Base-by-base conservation (phyloP, 1,139 yeast genomes). In the Taphrina sp. region DNA sequence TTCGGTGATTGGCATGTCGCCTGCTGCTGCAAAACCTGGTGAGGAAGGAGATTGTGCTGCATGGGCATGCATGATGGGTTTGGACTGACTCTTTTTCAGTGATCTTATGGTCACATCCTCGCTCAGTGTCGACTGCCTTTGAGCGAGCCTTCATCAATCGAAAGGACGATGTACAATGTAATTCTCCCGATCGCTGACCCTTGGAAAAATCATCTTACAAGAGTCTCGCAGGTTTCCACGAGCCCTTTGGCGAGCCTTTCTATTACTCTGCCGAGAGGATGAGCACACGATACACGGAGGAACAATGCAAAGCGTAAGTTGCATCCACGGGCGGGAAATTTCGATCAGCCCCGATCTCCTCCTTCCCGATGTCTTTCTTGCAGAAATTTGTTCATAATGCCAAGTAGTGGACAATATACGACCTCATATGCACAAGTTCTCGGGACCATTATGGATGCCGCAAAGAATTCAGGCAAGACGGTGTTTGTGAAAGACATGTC, bases 401-500 rank as follows among this genome's bases (percentile, higher is more conserved):
- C 20, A 26, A 43, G 47, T 33, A 49, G 54, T 34, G 54, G 54
- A 7, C 34, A 49, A 8, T 41, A 38, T 23, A 31, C 23, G 38
- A 49, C 36, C 16, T 14, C 29, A 3, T 49, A 38, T 34, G 22
- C 16, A 10, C 17, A 23, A 24, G 31, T 49, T 24, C 37, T 38
- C 16, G n/a, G n/a, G n/a, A 26, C 36, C 7, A 49, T 49, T 24
- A 31, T 49, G 29, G 46, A 33, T 23, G 54, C 54, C 14, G 34
- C 36, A 16, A 37, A 37, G 26, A 14, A 39, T 8, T 28, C 33
- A 17, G 45, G 33, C 33, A 49, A 49, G 34, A 34, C 31, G 19
- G 54, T 49, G 19, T 49, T 49, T 49, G 54, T 39, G 36, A 49
- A 49, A 41, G 54, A 49, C 46, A 49, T 49, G 54, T 49, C 54